Conservation (phyloP, 2,329 filamentous ascomycete species). For the Hymenoscyphus fructigenus region DNA sequence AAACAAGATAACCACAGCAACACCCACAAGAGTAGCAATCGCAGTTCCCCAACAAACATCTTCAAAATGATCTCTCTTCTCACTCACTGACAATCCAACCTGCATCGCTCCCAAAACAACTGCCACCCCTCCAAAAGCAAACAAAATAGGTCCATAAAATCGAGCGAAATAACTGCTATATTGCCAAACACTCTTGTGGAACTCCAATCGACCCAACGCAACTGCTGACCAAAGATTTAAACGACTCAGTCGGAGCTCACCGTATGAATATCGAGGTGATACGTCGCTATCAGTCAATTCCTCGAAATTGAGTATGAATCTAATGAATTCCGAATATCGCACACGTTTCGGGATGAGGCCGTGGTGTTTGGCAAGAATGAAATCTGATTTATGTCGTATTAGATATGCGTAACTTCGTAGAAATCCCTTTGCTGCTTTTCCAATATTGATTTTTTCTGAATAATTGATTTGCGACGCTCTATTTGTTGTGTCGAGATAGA, state of each 20-base stretch:
- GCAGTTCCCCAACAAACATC: neutral
- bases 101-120: slow-evolving; percentile 15
- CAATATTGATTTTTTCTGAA: neutral
- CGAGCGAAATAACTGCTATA: slow-evolving; percentile 14
- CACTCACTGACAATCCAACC: slow-evolving; percentile 10
- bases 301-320: no score
- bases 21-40: neutral
- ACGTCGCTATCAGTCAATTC: no score
- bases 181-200: slow-evolving; percentile 2
- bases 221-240: slow-evolving; percentile 18
- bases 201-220: slow-evolving; percentile 7
- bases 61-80: neutral
- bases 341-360: slow-evolving; percentile 30
- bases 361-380: slow-evolving; percentile 33
- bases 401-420: slow-evolving; percentile 36
- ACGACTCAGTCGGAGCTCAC: slow-evolving; percentile 35
- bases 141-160: slow-evolving; percentile 14
- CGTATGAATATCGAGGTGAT: slow-evolving; percentile 35
- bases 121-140: neutral
- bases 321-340: slow-evolving; percentile 1
- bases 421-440: slow-evolving; percentile 30
- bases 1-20: neutral
- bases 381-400: slow-evolving; percentile 37
- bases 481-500: slow-evolving; percentile 16
- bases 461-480: neutral